Evolutionary conservation across 169 alveolate species (phyloP).

Genomic region (Eimeria zaria): DNA sequence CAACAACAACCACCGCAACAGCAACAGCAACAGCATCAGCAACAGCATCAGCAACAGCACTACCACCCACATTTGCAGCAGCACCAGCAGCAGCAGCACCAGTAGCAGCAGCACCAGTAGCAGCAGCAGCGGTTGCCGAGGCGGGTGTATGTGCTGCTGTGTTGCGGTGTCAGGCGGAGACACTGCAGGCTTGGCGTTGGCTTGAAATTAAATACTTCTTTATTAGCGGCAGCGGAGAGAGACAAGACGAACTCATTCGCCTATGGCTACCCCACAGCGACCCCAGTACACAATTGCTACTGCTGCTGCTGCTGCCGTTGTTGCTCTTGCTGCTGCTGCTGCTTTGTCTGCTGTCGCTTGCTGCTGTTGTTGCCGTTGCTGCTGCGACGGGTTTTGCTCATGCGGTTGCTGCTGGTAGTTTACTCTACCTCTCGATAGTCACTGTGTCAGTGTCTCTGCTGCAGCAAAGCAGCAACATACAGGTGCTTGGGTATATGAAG

Average conservation of each 20-base stretch:
- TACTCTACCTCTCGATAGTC: no score
- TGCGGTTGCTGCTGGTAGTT: no score
- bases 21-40: background rate
- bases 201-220: background rate
- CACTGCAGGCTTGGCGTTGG: slow-evolving; percentile 39
- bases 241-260: background rate
- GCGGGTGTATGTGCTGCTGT: background rate
- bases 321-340: background rate
- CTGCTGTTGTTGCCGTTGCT: background rate
- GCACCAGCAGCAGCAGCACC: background rate
- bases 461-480: no score
- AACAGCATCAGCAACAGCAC: no score
- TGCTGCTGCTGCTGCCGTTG: slow-evolving; percentile 36
- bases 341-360: background rate
- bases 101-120: slow-evolving; percentile 17
- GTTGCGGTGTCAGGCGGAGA: background rate
- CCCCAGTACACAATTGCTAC: slow-evolving; percentile 21
- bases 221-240: background rate
- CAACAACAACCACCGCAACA: background rate
- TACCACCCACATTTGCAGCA: no score
- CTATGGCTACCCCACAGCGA: slow-evolving; percentile 12
- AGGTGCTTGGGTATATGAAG: no score
- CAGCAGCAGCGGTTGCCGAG: background rate
- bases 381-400: no score
- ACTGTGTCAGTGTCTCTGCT: no score